Evolutionary conservation across 352 stramenopile genomes (phyloP).

Genomic region (Halophytophthora polymorphica): DNA sequence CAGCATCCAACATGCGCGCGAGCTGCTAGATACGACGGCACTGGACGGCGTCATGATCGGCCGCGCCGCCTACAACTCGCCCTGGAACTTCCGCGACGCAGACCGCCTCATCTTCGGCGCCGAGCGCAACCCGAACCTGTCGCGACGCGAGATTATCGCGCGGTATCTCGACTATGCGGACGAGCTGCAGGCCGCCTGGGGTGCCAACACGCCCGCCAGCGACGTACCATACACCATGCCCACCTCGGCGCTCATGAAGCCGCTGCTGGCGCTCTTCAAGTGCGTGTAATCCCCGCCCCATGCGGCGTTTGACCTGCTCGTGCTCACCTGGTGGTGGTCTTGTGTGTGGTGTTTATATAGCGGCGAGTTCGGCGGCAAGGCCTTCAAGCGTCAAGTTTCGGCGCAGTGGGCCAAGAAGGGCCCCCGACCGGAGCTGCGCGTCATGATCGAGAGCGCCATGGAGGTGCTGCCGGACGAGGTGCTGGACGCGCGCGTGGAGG

Average conservation of each 20-base stretch:
- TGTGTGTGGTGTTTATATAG: conserved; percentile 21
- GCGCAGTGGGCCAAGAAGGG: conserved; percentile 65
- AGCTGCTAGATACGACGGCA: conserved; percentile 77
- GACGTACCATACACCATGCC: conserved; percentile 69
- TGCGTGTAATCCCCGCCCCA: conserved; percentile 21
- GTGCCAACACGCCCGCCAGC: conserved; percentile 36
- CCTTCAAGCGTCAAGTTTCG: conserved; percentile 77
- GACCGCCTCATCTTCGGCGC: conserved; percentile 82
- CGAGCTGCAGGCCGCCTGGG: conserved; percentile 72
- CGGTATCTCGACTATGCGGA: conserved; percentile 88
- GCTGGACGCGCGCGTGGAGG: conserved; percentile 63
- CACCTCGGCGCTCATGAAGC: conserved; percentile 78
- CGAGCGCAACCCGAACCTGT: conserved; percentile 72
- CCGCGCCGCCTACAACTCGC: conserved; percentile 84
- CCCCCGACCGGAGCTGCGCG: conserved; percentile 56
- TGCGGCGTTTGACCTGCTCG: no score
- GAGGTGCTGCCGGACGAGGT: conserved; percentile 67
- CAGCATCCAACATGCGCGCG: conserved; percentile 89
- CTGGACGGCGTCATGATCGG: conserved; percentile 91
- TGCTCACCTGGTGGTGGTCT: conserved; percentile 2
- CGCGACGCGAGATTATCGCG: conserved; percentile 79
- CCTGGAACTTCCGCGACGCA: conserved; percentile 86
- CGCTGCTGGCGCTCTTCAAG: conserved; percentile 75
- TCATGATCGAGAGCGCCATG: conserved; percentile 73
- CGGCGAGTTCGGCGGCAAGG: conserved; percentile 73